These are phyloP conservation scores for Ceratocystis lukuohia DNA, from an alignment of 2,329 filamentous ascomycete genomes.

Conservation along the genomic window DNA sequence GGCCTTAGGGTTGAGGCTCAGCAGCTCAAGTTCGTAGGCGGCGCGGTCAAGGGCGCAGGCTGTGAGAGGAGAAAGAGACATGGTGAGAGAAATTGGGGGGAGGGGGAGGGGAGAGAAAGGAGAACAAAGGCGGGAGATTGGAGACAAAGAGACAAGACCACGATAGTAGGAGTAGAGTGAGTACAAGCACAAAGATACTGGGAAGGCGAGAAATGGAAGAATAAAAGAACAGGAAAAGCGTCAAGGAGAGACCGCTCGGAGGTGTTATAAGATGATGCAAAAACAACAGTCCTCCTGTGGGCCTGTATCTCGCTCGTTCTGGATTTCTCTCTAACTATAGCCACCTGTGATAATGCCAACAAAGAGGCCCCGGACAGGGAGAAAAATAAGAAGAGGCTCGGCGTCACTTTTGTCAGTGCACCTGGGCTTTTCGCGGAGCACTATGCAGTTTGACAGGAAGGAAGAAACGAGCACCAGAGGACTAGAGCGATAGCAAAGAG, in stretches of 20 bases:
- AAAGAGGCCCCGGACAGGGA: background rate
- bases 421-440: background rate
- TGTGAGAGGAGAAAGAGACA: conserved; percentile 3
- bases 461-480: background rate
- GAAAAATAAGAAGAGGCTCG: background rate
- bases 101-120: background rate
- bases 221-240: background rate
- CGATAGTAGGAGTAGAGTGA: no score
- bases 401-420: background rate
- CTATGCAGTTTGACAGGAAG: background rate
- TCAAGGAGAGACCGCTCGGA: background rate
- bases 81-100: background rate
- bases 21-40: conserved; percentile 7
- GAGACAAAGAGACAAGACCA: background rate
- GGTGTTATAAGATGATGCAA: background rate
- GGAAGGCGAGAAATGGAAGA: no score
- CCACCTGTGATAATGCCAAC: conserved; percentile 5
- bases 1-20: conserved; percentile 8
- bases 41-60: conserved; percentile 12
- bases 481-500: background rate
- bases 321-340: background rate
- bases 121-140: no score
- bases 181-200: no score
- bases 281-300: background rate
- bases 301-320: background rate